These are phyloP conservation scores for Aspergillus ochraceoroseus DNA, from an alignment of 2,329 filamentous ascomycete genomes.

Conservation along the genomic window DNA sequence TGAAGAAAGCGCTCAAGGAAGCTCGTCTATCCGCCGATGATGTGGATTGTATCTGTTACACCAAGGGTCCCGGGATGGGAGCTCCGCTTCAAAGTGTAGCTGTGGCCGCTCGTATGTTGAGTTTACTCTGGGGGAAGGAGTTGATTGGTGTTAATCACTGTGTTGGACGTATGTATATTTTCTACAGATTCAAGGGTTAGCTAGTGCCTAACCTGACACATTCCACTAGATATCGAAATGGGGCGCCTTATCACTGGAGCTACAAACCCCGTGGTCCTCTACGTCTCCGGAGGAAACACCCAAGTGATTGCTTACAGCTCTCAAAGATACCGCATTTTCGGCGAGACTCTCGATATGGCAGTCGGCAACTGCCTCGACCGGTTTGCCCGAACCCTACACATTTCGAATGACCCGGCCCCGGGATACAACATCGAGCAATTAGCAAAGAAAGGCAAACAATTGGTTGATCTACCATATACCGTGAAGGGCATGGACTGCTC, in stretches of 20 bases:
- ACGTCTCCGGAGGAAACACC: slow-evolving; percentile 93
- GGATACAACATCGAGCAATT: slow-evolving; percentile 98
- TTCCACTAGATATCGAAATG: slow-evolving; percentile 99
- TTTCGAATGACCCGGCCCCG: slow-evolving; percentile 92
- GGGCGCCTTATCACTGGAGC: slow-evolving; percentile 87
- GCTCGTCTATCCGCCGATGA: slow-evolving; percentile 60
- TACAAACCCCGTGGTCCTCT: slow-evolving; percentile 86
- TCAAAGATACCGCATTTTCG: slow-evolving; percentile 93
- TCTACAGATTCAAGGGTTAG: neutral
- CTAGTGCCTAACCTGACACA: slow-evolving; percentile 18
- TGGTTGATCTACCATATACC: slow-evolving; percentile 87
- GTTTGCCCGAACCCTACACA: slow-evolving; percentile 84
- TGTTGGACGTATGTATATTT: slow-evolving; percentile 62
- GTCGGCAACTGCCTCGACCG: slow-evolving; percentile 96
- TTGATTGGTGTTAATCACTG: slow-evolving; percentile 96
- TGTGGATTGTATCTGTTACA: slow-evolving; percentile 92
- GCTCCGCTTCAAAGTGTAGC: slow-evolving; percentile 84
- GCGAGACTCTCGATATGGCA: slow-evolving; percentile 93
- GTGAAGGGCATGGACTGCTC: slow-evolving; percentile 99
- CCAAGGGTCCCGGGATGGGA: slow-evolving; percentile 93
- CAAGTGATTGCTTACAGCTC: slow-evolving; percentile 97
- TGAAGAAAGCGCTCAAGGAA: slow-evolving; percentile 69
- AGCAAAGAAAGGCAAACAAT: slow-evolving; percentile 64
- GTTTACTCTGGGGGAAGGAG: slow-evolving; percentile 79
- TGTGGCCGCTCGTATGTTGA: slow-evolving; percentile 74